Evolutionary conservation across 345 rosid species (phyloP).

Genomic region (Trapa incisa): DNA sequence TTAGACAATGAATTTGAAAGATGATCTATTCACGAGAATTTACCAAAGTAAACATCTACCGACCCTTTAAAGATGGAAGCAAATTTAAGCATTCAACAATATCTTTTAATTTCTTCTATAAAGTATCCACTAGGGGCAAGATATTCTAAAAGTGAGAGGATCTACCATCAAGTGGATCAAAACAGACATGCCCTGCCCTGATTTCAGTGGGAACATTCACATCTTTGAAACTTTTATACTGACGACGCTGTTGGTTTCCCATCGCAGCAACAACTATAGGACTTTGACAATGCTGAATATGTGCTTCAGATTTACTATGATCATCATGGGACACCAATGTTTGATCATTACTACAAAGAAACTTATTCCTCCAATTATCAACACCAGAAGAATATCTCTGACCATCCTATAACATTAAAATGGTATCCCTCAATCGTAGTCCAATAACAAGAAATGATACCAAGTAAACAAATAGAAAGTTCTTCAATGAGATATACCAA

Average conservation of each 20-base stretch:
- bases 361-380: constrained; percentile 23
- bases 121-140: background rate
- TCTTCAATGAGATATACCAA: background rate
- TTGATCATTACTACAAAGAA: constrained; percentile 18
- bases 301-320: constrained; percentile 17
- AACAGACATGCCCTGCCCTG: constrained; percentile 91
- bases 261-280: background rate
- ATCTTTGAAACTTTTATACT: constrained; percentile 28
- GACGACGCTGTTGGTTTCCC: constrained; percentile 17
- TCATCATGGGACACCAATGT: constrained; percentile 16
- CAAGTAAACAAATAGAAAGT: background rate
- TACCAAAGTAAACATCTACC: no score
- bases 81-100: no score
- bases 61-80: no score
- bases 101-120: background rate
- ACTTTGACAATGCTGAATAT: constrained; percentile 10
- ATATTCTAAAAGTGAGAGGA: background rate
- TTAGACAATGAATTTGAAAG: no score
- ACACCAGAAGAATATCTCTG: background rate
- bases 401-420: constrained; percentile 24
- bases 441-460: background rate
- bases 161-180: constrained; percentile 44
- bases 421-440: background rate
- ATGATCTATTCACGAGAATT: no score
- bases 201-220: constrained; percentile 56